Evolutionary conservation across 2,329 filamentous ascomycete genomes (phyloP).

Genomic region (Sporothrix sp.): DNA sequence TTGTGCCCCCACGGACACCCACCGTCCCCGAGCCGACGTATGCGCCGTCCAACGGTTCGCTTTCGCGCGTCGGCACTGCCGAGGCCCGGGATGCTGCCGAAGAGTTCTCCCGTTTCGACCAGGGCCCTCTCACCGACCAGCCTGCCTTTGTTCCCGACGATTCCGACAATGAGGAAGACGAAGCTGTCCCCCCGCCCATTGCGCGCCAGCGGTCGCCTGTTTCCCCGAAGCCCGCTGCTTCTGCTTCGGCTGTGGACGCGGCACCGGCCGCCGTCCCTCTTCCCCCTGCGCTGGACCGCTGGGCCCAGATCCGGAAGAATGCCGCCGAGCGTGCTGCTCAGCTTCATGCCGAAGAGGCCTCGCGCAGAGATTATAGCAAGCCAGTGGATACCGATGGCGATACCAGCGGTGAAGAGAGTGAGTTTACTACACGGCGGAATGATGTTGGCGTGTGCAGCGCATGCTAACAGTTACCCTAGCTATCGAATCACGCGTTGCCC

Average conservation of each 20-base stretch:
- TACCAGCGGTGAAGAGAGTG: constrained; percentile 91
- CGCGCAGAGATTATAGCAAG: constrained; percentile 46
- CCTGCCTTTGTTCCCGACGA: constrained; percentile 66
- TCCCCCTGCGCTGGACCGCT: constrained; percentile 57
- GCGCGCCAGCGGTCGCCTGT: constrained; percentile 29
- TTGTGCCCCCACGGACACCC: constrained; percentile 15
- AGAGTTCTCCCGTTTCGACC: constrained; percentile 65
- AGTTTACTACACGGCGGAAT: constrained; percentile 31
- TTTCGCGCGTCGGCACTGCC: constrained; percentile 51
- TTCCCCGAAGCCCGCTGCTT: constrained; percentile 2
- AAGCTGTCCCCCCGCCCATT: constrained; percentile 43
- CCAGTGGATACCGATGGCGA: constrained; percentile 64
- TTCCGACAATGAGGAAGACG: constrained; percentile 38
- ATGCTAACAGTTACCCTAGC: constrained; percentile 43
- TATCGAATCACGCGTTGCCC: constrained; percentile 90
- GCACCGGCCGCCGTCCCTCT: background rate
- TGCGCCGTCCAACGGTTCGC: constrained; percentile 34
- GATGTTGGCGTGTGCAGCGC: background rate
- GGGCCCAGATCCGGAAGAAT: constrained; percentile 94
- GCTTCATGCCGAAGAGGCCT: constrained; percentile 56
- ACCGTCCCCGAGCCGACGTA: constrained; percentile 29
- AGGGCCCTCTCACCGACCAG: constrained; percentile 78
- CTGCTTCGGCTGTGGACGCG: background rate
- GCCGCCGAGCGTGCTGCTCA: constrained; percentile 69
- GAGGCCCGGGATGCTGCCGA: constrained; percentile 50